These are phyloP conservation scores for Primulina tabacum DNA, from an alignment of 257 asterid genomes.

Conservation along the genomic window DNA sequence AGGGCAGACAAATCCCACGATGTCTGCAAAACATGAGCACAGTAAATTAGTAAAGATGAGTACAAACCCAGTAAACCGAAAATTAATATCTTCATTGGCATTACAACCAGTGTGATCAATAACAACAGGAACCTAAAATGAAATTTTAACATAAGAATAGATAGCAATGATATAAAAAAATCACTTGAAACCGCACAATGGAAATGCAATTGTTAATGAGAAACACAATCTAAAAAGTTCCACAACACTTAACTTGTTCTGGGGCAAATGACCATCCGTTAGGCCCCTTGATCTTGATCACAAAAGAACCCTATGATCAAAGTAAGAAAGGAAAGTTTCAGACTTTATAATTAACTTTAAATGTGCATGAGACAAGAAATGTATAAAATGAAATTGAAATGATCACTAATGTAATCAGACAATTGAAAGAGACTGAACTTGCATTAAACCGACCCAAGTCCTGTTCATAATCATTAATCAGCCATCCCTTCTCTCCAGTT, in stretches of 20 bases:
- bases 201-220: slow-evolving; percentile 16
- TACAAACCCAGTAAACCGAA: slow-evolving; percentile 84
- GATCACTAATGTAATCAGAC: not conserved
- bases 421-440: not conserved
- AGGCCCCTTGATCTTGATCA: slow-evolving; percentile 86
- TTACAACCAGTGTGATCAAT: slow-evolving; percentile 89
- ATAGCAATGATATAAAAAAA: slow-evolving; percentile 20
- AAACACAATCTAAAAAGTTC: slow-evolving; percentile 16
- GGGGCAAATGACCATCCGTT: slow-evolving; percentile 96
- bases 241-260: slow-evolving; percentile 74
- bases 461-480: slow-evolving; percentile 16
- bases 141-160: slow-evolving; percentile 27
- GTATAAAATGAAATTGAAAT: not conserved
- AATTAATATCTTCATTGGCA: slow-evolving; percentile 86
- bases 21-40: slow-evolving; percentile 18
- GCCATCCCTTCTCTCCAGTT: not conserved
- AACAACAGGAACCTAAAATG: slow-evolving; percentile 66
- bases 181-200: not conserved
- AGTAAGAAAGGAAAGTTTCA: slow-evolving; percentile 19
- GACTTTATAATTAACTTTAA: slow-evolving; percentile 6
- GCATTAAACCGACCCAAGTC: slow-evolving; percentile 14
- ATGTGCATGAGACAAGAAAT: slow-evolving; percentile 5
- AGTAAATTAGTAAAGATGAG: slow-evolving; percentile 11
- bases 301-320: slow-evolving; percentile 77
- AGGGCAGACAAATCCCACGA: slow-evolving; percentile 21